Evolutionary conservation across 2,329 filamentous ascomycete species (phyloP), one percentile per base, ranked within the genome.

Genomic region (Xylogone sp.): DNA sequence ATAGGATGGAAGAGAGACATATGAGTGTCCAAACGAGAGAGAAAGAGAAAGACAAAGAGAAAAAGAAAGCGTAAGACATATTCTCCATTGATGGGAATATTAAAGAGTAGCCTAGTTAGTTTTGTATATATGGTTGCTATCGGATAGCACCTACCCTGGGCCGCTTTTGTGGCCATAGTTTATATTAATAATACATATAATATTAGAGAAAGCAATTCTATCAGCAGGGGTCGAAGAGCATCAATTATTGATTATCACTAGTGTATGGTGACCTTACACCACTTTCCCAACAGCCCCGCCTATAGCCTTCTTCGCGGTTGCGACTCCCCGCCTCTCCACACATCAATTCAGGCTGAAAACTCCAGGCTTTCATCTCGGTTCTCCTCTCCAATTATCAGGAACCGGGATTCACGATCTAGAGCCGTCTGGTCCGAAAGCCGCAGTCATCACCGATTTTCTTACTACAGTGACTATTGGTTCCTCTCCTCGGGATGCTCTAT

Each of bases 1-100:
- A 67, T 49, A 62, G 71, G 21, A 60, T 69, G 56, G 64, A 68
- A 54, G 59, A 52, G 24, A 13, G 34, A 18, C 34, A 18, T 13
- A 39, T 39, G 34, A 39, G 34, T 16, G n/a, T 39, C n/a, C 34
- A 39, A 5, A 16, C 34, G n/a, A 39, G 34, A 7, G 5, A 39
- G n/a, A 39, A 16, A 39, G 34, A 18, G 8, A 39, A 18, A 16
- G 34, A 39, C 8, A 16, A 13, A 39, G 13, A 39, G 34, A 39
- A 27, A 10, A 27, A 27, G 24, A 6, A 27, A 27, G 5, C 10
- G 6, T 10, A 10, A 27, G 24, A 27, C 24, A 27, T 27, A 27
- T 27, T n/a, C 34, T 9, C 8, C 10, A 39, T 18, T 13, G 34
- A 18, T 16, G 34, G n/a, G n/a, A 39, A 39, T 4, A 18, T 16